Evolutionary conservation across 176 grass and related monocot genomes (phyloP).

Genomic region (Lolium rigidum): DNA sequence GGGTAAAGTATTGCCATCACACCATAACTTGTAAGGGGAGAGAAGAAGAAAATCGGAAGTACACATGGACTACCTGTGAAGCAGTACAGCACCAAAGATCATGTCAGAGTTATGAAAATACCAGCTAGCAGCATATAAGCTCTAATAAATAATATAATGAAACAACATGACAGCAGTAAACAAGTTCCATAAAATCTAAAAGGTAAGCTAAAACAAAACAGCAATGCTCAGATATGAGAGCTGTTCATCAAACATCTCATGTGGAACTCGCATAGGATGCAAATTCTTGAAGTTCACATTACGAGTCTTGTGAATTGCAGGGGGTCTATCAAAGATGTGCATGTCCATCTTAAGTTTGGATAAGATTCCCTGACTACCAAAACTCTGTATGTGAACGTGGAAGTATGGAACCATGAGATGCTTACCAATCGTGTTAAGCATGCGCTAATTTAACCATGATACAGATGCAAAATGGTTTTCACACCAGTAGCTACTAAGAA

Average conservation of each 20-base stretch:
- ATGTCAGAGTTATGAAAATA: constrained; percentile 40
- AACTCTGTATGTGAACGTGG: not conserved
- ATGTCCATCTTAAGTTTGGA: constrained; percentile 29
- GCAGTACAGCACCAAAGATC: constrained; percentile 22
- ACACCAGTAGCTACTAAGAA: constrained; percentile 10
- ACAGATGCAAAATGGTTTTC: constrained; percentile 6
- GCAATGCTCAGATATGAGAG: not conserved
- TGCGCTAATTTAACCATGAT: constrained; percentile 13
- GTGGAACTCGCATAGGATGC: constrained; percentile 19
- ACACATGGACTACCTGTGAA: constrained; percentile 81
- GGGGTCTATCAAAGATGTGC: not conserved
- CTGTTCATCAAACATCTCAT: constrained; percentile 15
- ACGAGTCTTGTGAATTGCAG: constrained; percentile 10
- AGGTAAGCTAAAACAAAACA: constrained; percentile 27
- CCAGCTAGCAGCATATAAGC: constrained; percentile 1
- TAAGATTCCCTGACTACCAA: not conserved
- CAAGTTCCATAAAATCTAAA: not conserved
- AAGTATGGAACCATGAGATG: constrained; percentile 14
- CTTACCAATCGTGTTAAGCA: not conserved
- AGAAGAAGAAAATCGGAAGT: constrained; percentile 87
- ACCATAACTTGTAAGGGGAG: constrained; percentile 84
- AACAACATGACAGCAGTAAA: constrained; percentile 5
- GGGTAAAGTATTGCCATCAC: constrained; percentile 96
- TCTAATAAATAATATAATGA: constrained; percentile 21
- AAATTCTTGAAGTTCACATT: constrained; percentile 14